Evolutionary conservation across 2,329 filamentous ascomycete genomes (phyloP), one percentile per base, ranked within the genome.

Genomic region (Thermomyces lanuginosus): DNA sequence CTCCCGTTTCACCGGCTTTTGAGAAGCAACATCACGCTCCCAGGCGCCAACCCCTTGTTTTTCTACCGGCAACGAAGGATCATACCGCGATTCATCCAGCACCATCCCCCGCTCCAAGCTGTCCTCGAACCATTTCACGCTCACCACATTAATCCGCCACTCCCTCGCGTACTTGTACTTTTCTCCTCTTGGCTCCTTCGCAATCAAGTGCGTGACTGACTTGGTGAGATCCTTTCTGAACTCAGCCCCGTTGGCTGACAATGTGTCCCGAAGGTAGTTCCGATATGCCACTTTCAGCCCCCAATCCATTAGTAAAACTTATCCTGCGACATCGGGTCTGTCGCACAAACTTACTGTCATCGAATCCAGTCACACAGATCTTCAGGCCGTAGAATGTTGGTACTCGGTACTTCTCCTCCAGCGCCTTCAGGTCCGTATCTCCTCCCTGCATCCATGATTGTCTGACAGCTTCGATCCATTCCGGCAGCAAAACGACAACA

Each of bases 141-240:
- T 74, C 13, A 98, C 82, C 13, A 83, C 70, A 27, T 71, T 71
- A 38, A 92, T 69, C 23, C 66, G 64, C 84, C 89, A 98, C 40
- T 66, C 66, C 38, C 69, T 72, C n/a, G 86, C 89, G 30, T 82
- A 82, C 29, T 71, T 69, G 49, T 92, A 98, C 51, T 98, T 98
- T 34, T 82, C 79, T 12, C 89, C 86, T 36, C 79, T 69, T 6
- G 86, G 73, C 26, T 67, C 69, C 35, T 69, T 68, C 16, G 81
- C 81, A 36, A 98, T 76, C 9, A 98, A 66, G 51, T 98, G 89
- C 2, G 83, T 92, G 37, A 91, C 80, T 28, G 63, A 64, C 43
- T 75, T 81, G 6, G 83, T 92, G 28, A 98, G 64, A 47, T 98
- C 86, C 29, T 79, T 81, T 15, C 78, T 75, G 48, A 93, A 93